Evolutionary conservation across 163 green algal genomes (phyloP).

Genomic region (Chlorella variabilis): DNA sequence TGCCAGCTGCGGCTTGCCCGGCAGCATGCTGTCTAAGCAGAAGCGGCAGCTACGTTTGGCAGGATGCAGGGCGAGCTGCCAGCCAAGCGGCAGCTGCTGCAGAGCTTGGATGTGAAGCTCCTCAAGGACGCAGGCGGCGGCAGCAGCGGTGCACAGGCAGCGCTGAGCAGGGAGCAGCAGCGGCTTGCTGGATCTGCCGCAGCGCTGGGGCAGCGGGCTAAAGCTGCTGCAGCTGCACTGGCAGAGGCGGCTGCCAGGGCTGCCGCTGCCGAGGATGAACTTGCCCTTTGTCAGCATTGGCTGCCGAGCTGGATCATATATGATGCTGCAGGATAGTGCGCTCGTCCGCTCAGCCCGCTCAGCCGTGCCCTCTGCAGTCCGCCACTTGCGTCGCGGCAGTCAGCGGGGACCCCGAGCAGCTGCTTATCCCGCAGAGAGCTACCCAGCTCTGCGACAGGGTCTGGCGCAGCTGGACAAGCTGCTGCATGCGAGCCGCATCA

Average conservation of each 20-base stretch:
- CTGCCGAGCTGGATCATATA: background rate
- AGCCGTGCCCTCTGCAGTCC: too few species aligned
- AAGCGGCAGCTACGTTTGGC: background rate
- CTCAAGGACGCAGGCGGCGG: background rate
- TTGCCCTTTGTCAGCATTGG: background rate
- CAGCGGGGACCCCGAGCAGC: too few species aligned
- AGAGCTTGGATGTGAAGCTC: background rate
- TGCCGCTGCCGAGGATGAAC: background rate
- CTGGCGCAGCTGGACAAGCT: too few species aligned
- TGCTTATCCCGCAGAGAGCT: too few species aligned
- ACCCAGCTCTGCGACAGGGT: too few species aligned
- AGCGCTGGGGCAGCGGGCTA: background rate
- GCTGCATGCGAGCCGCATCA: too few species aligned
- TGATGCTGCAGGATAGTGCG: too few species aligned
- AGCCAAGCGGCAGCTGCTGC: constrained; percentile 19
- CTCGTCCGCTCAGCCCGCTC: too few species aligned
- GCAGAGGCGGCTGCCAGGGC: background rate
- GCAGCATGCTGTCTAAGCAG: background rate
- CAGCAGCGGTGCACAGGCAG: background rate
- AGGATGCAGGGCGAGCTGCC: constrained; percentile 31
- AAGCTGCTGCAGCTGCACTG: background rate
- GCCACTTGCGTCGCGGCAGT: too few species aligned
- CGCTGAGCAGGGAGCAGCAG: constrained; percentile 25
- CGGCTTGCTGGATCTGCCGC: constrained; percentile 3
- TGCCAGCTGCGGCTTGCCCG: background rate